These are phyloP conservation scores for Zasmidium citrigriseum DNA, from an alignment of 2,329 filamentous ascomycete species.

Conservation along the genomic window DNA sequence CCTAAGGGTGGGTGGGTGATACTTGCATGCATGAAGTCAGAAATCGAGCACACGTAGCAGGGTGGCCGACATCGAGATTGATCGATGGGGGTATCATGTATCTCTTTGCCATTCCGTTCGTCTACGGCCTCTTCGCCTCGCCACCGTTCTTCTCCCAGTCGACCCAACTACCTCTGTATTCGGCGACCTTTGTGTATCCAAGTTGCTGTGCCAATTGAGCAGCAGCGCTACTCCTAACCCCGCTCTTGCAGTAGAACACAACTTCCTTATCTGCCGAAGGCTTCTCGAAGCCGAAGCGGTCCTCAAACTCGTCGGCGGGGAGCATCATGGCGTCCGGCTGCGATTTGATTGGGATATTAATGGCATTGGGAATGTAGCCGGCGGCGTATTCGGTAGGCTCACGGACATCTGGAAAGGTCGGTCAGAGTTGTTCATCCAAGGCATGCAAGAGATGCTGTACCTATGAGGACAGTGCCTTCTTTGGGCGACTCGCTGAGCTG, in stretches of 20 bases:
- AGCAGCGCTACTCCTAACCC: constrained; percentile 77
- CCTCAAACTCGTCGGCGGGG: constrained; percentile 74
- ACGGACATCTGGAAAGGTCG: constrained; percentile 64
- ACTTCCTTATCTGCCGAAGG: constrained; percentile 59
- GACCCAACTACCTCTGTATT: constrained; percentile 75
- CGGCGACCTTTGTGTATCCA: constrained; percentile 71
- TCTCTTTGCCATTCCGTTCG: no score
- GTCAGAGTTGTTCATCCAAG: not conserved
- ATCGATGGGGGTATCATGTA: no score
- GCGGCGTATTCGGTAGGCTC: constrained; percentile 67
- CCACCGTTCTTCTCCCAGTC: constrained; percentile 82
- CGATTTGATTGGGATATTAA: constrained; percentile 79
- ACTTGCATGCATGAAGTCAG: no score
- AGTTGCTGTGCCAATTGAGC: constrained; percentile 74
- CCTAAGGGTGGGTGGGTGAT: no score
- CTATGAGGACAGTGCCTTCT: constrained; percentile 31
- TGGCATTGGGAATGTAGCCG: constrained; percentile 74
- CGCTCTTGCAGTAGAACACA: constrained; percentile 92
- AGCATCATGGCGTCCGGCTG: constrained; percentile 80
- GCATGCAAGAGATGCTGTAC: constrained; percentile 16
- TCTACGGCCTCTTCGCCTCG: constrained; percentile 32
- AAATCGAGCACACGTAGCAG: no score
- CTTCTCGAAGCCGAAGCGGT: constrained; percentile 75
- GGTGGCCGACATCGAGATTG: no score
- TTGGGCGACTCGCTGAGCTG: constrained; percentile 37